Evolutionary conservation across 257 asterid species (phyloP), one percentile per base, ranked within the genome.

Genomic region (Rhazya stricta): DNA sequence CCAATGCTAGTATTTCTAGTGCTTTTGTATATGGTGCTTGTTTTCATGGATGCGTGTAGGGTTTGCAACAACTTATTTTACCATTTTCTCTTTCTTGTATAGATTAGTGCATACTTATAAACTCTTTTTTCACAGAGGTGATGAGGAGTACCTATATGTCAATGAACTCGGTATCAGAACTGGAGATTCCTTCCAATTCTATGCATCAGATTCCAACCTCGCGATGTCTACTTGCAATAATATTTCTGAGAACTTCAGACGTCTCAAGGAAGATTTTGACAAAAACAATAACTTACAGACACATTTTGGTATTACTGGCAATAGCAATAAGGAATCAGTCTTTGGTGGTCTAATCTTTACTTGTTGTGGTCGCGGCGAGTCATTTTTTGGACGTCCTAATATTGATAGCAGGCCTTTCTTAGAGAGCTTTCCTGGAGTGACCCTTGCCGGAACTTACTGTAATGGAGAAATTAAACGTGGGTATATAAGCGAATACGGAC

Each of bases 121-220:
- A 2, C 27, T 9, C 50, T 19, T 60, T 80, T 81, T n/a, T 88
- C n/a, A n/a, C n/a, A 87, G 96, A 65, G 98, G 94, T 77, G 86
- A 89, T 36, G 96, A 91, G 78, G 93, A 91, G 82, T 94, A 89
- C 81, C 89, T 94, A 37, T 89, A 67, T 58, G 92, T 91, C 70
- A 70, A 79, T 18, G 87, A 86, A 41, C 34, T 37, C 27, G 97
- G 92, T 25, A 88, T 94, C 34, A 88, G 78, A 78, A 89, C 92
- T 23, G 96, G 91, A 66, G 98, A 94, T 42, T 74, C 87, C 73
- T 90, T 91, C 77, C 88, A 84, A 45, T 85, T 90, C 79, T 94
- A 83, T 74, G 57, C 80, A 57, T 80, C 96, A 23, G 89, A 90
- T 83, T 72, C 92, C 10, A 62, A 83, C 74, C 77, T 84, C 30